Base-by-base conservation (phyloP, 768 basidiomycete genomes). In the Tulasnella calospora region DNA sequence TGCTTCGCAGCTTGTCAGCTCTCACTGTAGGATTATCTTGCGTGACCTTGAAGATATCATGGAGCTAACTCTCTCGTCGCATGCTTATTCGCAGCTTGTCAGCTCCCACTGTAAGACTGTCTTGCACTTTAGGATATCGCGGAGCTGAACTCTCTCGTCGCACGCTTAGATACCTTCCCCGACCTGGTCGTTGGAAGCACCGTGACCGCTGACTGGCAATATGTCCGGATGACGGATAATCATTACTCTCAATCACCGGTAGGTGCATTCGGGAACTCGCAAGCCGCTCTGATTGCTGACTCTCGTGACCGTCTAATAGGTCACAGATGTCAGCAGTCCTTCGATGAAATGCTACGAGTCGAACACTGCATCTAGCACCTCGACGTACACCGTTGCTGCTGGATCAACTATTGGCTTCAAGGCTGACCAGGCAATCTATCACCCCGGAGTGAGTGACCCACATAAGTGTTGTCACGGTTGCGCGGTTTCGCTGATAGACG, bases 171-270 rank as follows among this genome's bases (percentile, higher is more conserved):
- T 71, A 78, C 77, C 4, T 78, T 70, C 44, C 67, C 77, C 21
- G 67, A 70, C 44, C 44, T 78, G 2, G 44, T 78, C 35, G 67
- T 72, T 46, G 77, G 77, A 2, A 71, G 41, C 44, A 78, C 77
- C 7, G 77, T 78, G 36, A 78, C 67, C 2, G 27, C 78, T 6
- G 78, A 73, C 38, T 79, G 36, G n/a, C 78, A 79, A 41, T 79
- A 79, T 61, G 57, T 79, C 2, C 78, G 78, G 3, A 74, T 78
- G 77, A 70, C 77, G 13, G 77, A 78, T 69, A 78, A 78, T 41
- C 77, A 78, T 33, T 78, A 78, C 40, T 72, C 70, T 35, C 40
- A 47, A 2, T 61, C 8, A 13, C 77, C 77, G 21, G 77, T 78
- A 70, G 17, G 57, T 38, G 17, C 30, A 5, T 30, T 57, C 5